These are phyloP conservation scores for Lycium barbarum DNA, from an alignment of 257 asterid genomes.

Conservation along the genomic window DNA sequence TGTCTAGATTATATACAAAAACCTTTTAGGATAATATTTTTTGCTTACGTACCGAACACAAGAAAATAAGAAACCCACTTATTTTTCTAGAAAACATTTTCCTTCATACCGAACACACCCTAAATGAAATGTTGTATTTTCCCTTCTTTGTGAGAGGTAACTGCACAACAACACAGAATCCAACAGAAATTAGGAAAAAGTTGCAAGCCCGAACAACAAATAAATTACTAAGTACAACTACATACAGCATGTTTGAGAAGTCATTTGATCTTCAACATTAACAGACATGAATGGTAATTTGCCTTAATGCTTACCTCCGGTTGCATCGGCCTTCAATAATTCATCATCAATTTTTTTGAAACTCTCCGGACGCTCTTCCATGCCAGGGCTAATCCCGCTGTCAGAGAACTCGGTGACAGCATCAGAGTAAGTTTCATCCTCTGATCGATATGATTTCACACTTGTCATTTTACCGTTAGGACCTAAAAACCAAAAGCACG, in stretches of 20 bases:
- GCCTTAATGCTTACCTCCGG: slow-evolving; percentile 51
- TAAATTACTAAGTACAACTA: neutral
- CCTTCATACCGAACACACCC: no score
- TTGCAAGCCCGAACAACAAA: neutral
- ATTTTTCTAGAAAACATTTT: no score
- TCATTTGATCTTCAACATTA: neutral
- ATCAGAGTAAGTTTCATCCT: slow-evolving; percentile 78
- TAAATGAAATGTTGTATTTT: neutral
- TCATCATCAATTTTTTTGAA: slow-evolving; percentile 45
- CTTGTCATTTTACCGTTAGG: slow-evolving; percentile 47
- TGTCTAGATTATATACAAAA: no score
- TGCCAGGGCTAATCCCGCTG: slow-evolving; percentile 52
- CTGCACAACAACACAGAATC: neutral
- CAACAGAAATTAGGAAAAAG: neutral
- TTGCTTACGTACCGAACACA: no score
- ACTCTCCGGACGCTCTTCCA: slow-evolving; percentile 48
- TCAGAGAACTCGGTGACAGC: slow-evolving; percentile 75
- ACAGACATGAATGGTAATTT: slow-evolving; percentile 18
- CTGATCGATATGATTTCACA: slow-evolving; percentile 57
- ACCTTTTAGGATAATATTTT: no score
- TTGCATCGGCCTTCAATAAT: slow-evolving; percentile 40
- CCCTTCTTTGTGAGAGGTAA: neutral
- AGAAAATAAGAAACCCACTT: no score
- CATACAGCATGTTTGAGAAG: neutral
- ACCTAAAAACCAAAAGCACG: slow-evolving; percentile 50